Evolutionary conservation across 768 basidiomycete genomes (phyloP), one percentile per base, ranked within the genome.

Genomic region (Fomitopsis pulvina): DNA sequence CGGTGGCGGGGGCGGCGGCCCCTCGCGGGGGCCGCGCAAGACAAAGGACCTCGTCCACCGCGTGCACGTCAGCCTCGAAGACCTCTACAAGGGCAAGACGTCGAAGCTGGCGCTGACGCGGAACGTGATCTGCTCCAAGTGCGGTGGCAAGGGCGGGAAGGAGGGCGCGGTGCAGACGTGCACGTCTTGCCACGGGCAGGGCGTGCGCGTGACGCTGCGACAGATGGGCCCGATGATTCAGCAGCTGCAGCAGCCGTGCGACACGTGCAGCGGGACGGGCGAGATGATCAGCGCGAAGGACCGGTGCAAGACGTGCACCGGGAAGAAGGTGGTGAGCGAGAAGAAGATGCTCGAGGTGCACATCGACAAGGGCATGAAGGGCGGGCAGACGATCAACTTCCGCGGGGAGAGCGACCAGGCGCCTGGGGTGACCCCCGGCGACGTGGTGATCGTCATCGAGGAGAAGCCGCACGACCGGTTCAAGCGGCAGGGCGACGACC

Each of bases 151-250:
- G 66, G 96, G 96, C 42, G 96, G 96, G 49, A 98, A 98, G 70
- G 94, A 96, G 16, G 96, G 95, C 49, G 89, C 96, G 45, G 92
- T 96, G 55, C 80, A 83, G 64, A 61, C 75, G 24, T 99, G 96
- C 70, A 55, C 66, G 38, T 61, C 72, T 12, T 99, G 96, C 72
- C 77, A 72, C 61, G 96, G 96, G 50, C 90, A 92, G 56, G 96
- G 96, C 60, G 71, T 94, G 73, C 89, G 85, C 66, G 69, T 97
- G 63, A 91, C 87, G 45, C 72, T 98, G 53, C 88, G 96, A 53
- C 96, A 98, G 68, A 89, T 99, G 82, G 96, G 96, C 24, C 96
- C 96, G 4, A 99, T 99, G 96, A 91, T 99, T 60, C 96, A 99
- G 69, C 95, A 99, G 71, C 90, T 98, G 58, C 96, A 98, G 66